These are phyloP conservation scores for Physaria fendleri DNA, from an alignment of 345 rosid genomes.

Conservation along the genomic window DNA sequence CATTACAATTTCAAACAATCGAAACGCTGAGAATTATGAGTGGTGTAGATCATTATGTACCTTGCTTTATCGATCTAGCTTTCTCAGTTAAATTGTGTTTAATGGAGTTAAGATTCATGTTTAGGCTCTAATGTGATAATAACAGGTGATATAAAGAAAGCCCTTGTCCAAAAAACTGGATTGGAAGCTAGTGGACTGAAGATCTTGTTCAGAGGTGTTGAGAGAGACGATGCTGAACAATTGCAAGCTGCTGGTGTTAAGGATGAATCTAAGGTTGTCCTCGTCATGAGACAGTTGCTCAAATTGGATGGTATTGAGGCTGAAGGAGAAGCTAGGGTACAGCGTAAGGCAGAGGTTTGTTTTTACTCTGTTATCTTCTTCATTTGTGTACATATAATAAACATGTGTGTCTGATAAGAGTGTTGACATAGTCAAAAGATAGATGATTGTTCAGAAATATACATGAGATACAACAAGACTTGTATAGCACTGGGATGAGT, in stretches of 20 bases:
- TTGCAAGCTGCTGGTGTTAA: slow-evolving; percentile 58
- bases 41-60: background rate
- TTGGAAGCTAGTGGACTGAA: slow-evolving; percentile 40
- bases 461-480: background rate
- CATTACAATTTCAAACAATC: background rate
- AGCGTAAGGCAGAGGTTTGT: slow-evolving; percentile 84
- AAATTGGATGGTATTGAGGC: slow-evolving; percentile 77
- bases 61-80: background rate
- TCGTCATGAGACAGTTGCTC: slow-evolving; percentile 76
- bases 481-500: background rate
- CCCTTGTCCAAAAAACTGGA: slow-evolving; percentile 44
- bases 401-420: background rate
- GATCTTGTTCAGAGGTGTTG: slow-evolving; percentile 75
- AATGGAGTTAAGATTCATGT: background rate
- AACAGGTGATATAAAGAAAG: slow-evolving; percentile 60
- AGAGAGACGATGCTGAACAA: slow-evolving; percentile 54
- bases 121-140: slow-evolving; percentile 3
- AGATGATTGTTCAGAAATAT: background rate
- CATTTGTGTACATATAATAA: background rate
- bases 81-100: background rate
- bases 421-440: background rate
- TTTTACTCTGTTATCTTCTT: background rate
- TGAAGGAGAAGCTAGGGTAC: slow-evolving; percentile 74
- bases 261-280: slow-evolving; percentile 58
- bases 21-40: background rate